These are phyloP conservation scores for Neurospora terricola DNA, from an alignment of 495 filamentous ascomycete species.

Conservation along the genomic window DNA sequence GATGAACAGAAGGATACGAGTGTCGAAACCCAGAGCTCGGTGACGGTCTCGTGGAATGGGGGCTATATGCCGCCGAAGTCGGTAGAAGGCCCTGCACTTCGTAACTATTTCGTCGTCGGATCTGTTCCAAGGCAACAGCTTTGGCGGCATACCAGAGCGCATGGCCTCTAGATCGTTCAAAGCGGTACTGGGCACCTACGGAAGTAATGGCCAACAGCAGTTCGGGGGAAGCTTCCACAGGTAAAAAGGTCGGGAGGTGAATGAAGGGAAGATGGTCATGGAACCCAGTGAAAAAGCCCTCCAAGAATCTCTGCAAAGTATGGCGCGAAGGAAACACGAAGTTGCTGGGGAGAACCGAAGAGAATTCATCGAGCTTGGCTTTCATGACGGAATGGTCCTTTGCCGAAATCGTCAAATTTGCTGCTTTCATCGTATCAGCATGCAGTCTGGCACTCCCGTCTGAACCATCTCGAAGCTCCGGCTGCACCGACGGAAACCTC, in stretches of 20 bases:
- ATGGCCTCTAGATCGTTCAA: constrained; percentile 56
- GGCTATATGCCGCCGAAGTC: constrained; percentile 39
- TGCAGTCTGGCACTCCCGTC: constrained; percentile 33
- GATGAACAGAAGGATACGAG: constrained; percentile 41
- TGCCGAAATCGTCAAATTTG: constrained; percentile 57
- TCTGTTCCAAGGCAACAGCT: constrained; percentile 43
- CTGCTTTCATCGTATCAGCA: constrained; percentile 29
- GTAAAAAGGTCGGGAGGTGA: constrained; percentile 52
- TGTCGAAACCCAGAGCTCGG: constrained; percentile 40
- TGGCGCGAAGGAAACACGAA: constrained; percentile 57
- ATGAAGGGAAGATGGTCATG: constrained; percentile 61
- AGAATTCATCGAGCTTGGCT: constrained; percentile 55
- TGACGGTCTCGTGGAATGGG: constrained; percentile 40
- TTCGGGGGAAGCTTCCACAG: constrained; percentile 45
- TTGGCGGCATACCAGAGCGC: constrained; percentile 61
- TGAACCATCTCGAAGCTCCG: constrained; percentile 49
- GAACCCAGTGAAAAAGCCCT: constrained; percentile 57
- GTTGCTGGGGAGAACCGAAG: constrained; percentile 52
- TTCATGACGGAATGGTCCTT: constrained; percentile 53
- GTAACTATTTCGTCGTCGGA: constrained; percentile 41
- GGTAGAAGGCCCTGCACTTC: constrained; percentile 40
- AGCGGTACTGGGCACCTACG: constrained; percentile 59
- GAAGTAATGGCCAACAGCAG: constrained; percentile 54
- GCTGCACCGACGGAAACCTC: constrained; percentile 56
- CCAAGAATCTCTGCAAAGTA: constrained; percentile 54